phyloP scores from a whole-genome alignment of 2,329 filamentous ascomycete genomes.

The Lecanosticta acicola region DNA sequence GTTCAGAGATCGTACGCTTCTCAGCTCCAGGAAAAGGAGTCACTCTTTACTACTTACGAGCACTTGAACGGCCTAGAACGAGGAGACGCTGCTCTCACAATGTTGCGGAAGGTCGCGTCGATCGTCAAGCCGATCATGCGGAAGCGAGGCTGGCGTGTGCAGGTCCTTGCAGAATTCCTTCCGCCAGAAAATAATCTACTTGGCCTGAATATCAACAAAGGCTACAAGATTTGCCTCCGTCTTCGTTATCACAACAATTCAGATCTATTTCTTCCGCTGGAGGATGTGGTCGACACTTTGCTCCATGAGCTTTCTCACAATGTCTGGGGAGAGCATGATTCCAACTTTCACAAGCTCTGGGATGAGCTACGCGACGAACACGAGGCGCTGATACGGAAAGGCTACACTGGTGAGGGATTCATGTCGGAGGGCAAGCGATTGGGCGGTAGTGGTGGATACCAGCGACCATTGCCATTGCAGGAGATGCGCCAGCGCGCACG shows the following conservation, averaged over 20 bases:
- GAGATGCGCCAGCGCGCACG: constrained; percentile 72
- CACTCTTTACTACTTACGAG: constrained; percentile 47
- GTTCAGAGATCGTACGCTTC: constrained; percentile 32
- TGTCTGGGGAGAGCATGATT: constrained; percentile 75
- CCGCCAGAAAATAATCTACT: constrained; percentile 68
- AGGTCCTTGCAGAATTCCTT: constrained; percentile 76
- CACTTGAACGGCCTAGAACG: constrained; percentile 43
- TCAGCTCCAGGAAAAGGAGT: constrained; percentile 42
- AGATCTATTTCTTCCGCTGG: constrained; percentile 71
- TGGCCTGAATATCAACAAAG: constrained; percentile 71
- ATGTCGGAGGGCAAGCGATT: constrained; percentile 68
- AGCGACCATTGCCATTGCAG: constrained; percentile 57
- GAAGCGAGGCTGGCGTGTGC: constrained; percentile 73
- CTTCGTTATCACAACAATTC: constrained; percentile 70
- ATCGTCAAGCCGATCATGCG: constrained; percentile 94
- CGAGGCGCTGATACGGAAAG: constrained; percentile 67
- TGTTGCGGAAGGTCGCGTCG: constrained; percentile 74
- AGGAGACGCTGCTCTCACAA: constrained; percentile 46
- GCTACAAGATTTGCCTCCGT: constrained; percentile 74
- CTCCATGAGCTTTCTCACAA: constrained; percentile 92
- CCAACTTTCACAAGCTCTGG: constrained; percentile 78
- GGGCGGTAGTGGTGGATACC: constrained; percentile 50
- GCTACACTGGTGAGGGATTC: constrained; percentile 88
- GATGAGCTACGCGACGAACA: constrained; percentile 84
- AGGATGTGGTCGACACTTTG: constrained; percentile 82